phyloP scores from a whole-genome alignment of 345 rosid species.

The Fremontodendron californicum region DNA sequence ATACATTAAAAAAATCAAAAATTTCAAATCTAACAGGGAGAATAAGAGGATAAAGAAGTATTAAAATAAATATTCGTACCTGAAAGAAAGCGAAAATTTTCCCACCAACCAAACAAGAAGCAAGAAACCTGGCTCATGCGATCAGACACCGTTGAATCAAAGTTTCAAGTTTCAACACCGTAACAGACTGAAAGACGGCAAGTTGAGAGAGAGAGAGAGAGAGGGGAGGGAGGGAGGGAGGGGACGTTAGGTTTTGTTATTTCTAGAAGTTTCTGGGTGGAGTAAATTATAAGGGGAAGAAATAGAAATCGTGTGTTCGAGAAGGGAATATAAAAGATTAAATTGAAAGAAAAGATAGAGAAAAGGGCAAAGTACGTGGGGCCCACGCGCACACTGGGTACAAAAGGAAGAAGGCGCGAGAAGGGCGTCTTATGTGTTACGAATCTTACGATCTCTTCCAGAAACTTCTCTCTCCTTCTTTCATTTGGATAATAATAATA shows the following conservation, averaged over 20 bases:
- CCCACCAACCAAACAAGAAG: constrained; percentile 21
- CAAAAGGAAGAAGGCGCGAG: constrained; percentile 40
- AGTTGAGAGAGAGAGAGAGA: neutral
- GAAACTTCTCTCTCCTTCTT: constrained; percentile 44
- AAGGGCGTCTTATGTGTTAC: constrained; percentile 10
- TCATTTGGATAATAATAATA: neutral
- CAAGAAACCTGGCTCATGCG: neutral
- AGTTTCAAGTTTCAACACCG: neutral
- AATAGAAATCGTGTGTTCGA: constrained; percentile 30
- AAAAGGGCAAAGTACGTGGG: constrained; percentile 18
- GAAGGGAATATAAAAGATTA: constrained; percentile 18
- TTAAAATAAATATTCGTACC: neutral
- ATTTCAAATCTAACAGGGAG: constrained; percentile 2
- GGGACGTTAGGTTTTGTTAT: constrained; percentile 23
- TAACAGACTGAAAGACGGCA: neutral
- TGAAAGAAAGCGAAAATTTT: constrained; percentile 2
- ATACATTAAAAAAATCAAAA: neutral
- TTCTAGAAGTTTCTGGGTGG: constrained; percentile 84
- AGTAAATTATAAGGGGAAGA: constrained; percentile 40
- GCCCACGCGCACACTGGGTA: constrained; percentile 19
- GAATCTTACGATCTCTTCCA: constrained; percentile 37
- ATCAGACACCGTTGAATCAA: neutral
- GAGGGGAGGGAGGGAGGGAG: neutral
- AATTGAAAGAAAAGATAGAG: constrained; percentile 15
- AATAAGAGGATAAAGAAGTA: neutral